Conservation (phyloP, 257 asterid species). For the Solanum verrucosum region DNA sequence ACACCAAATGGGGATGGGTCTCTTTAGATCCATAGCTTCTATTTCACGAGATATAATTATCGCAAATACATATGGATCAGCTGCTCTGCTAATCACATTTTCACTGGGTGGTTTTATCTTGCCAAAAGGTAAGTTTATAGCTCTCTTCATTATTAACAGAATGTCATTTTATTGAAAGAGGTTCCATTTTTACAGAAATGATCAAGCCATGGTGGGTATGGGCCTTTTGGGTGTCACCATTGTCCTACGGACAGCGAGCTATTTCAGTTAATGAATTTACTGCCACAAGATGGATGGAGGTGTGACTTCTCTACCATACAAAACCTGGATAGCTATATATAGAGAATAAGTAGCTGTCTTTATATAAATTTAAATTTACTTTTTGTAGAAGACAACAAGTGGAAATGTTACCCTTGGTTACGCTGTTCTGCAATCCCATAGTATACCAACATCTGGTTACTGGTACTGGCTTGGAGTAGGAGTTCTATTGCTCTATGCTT, state of each 20-base stretch:
- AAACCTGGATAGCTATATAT: neutral
- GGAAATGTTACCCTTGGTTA: slow-evolving; percentile 50
- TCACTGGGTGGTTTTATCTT: slow-evolving; percentile 79
- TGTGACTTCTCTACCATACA: slow-evolving; percentile 9
- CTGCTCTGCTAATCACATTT: slow-evolving; percentile 58
- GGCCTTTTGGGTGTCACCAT: slow-evolving; percentile 86
- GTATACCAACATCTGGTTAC: slow-evolving; percentile 38
- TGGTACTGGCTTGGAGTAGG: slow-evolving; percentile 92
- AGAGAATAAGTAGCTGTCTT: neutral
- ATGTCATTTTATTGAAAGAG: neutral
- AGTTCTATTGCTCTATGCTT: slow-evolving; percentile 44
- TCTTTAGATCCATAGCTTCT: slow-evolving; percentile 76
- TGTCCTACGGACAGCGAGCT: slow-evolving; percentile 76
- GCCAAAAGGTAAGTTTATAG: slow-evolving; percentile 48
- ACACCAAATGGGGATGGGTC: slow-evolving; percentile 95
- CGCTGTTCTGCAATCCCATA: slow-evolving; percentile 39
- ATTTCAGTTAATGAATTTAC: slow-evolving; percentile 75
- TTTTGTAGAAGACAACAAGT: slow-evolving; percentile 31
- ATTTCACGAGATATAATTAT: slow-evolving; percentile 72
- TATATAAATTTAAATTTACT: neutral
- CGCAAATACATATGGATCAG: slow-evolving; percentile 78
- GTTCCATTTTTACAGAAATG: slow-evolving; percentile 39
- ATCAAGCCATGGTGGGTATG: slow-evolving; percentile 91
- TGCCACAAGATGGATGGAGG: slow-evolving; percentile 77
- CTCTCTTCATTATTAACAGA: neutral